Conservation (phyloP, 2,329 filamentous ascomycete genomes). For the Colletotrichum coccodes region DNA sequence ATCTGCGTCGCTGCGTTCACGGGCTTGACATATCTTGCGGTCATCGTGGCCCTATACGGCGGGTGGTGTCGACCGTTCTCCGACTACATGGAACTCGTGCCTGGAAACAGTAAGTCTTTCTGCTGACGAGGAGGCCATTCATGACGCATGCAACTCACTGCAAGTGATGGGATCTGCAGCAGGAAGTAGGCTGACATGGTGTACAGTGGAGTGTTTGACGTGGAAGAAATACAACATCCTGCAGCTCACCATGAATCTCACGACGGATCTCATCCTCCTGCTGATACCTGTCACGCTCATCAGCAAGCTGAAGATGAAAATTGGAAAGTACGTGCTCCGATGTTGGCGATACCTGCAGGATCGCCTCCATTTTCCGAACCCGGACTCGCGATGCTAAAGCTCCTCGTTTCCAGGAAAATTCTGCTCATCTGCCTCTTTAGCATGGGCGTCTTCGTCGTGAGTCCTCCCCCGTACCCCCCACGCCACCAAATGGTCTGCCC, state of each 20-base stretch:
- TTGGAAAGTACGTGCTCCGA: constrained; percentile 8
- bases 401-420: constrained; percentile 2
- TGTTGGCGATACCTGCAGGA: not conserved
- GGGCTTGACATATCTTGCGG: constrained; percentile 12
- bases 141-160: not conserved
- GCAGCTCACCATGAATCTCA: constrained; percentile 29
- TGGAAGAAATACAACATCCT: constrained; percentile 27
- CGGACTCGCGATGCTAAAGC: not conserved
- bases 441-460: constrained; percentile 27
- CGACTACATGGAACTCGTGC: constrained; percentile 19
- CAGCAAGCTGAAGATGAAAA: constrained; percentile 19
- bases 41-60: constrained; percentile 25
- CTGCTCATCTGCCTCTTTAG: constrained; percentile 25
- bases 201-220: constrained; percentile 21
- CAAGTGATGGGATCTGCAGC: no score
- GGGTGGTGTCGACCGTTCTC: constrained; percentile 30
- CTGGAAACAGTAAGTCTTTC: constrained; percentile 8
- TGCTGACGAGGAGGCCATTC: no score
- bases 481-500: no score
- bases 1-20: not conserved
- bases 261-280: constrained; percentile 24
- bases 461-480: not conserved
- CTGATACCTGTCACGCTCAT: constrained; percentile 19
- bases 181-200: not conserved
- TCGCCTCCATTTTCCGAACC: not conserved